A percentile compares a stretch with the other conserved stretches of the same genome.
Conservation (phyloP, 805 yeast genomes). For the Hanseniaspora thailandica region DNA sequence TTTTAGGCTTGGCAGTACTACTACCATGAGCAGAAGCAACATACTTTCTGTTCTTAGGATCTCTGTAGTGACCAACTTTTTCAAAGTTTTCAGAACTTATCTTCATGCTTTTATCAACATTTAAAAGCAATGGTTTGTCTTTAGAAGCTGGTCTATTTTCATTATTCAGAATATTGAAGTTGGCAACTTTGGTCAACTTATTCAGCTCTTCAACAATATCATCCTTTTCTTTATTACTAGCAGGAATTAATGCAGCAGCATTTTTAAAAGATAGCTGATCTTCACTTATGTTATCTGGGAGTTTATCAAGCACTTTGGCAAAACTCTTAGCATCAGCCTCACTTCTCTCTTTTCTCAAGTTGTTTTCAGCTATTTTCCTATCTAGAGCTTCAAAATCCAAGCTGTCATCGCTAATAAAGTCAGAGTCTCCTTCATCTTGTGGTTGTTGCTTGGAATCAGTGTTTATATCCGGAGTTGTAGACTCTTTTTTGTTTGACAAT, state of each 20-base stretch:
- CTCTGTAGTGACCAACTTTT: conserved; percentile 4
- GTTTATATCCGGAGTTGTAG: neutral
- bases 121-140: conserved; percentile 3
- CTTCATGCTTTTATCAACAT: conserved; percentile 11
- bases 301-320: neutral
- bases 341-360: conserved; percentile 7
- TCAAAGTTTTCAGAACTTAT: conserved; percentile 11
- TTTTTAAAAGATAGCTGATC: conserved; percentile 6
- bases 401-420: conserved; percentile 10
- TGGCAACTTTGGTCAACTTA: neutral
- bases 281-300: conserved; percentile 1
- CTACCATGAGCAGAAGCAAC: conserved; percentile 7
- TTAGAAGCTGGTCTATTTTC: neutral
- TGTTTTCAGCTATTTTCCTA: conserved; percentile 12
- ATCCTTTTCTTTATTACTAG: neutral
- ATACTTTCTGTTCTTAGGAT: conserved; percentile 10
- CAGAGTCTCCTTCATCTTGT: conserved; percentile 1
- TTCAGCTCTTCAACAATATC: conserved; percentile 1
- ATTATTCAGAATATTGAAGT: neutral
- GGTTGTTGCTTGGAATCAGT: neutral
- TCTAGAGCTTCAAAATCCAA: conserved; percentile 12
- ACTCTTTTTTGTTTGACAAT: neutral
- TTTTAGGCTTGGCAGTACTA: neutral
- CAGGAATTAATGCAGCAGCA: conserved; percentile 4
- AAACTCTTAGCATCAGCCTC: neutral